Evolutionary conservation across 768 basidiomycete species (phyloP).

Genomic region (Tylopilus subfusipes): DNA sequence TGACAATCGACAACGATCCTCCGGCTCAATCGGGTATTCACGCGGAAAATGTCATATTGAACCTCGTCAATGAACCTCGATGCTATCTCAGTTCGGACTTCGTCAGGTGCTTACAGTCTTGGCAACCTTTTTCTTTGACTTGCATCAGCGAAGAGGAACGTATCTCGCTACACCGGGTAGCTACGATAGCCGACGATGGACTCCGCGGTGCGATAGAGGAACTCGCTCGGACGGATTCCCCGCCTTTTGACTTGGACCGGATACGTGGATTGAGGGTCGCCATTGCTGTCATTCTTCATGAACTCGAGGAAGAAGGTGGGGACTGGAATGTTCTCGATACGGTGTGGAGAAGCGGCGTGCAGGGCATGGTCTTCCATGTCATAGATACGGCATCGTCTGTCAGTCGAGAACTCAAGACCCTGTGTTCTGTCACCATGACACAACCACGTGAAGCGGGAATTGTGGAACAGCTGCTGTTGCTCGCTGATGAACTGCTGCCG

Average conservation of each 20-base stretch:
- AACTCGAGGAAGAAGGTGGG: conserved; percentile 47
- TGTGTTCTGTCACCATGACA: conserved; percentile 45
- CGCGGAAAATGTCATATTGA: conserved; percentile 64
- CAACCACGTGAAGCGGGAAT: conserved; percentile 39
- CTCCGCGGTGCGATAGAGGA: conserved; percentile 61
- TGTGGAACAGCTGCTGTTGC: conserved; percentile 52
- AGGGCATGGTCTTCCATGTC: conserved; percentile 56
- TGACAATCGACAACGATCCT: conserved; percentile 57
- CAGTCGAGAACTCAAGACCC: conserved; percentile 47
- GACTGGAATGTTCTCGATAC: conserved; percentile 54
- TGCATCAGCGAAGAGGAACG: conserved; percentile 61
- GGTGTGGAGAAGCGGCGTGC: conserved; percentile 58
- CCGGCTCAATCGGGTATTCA: conserved; percentile 63
- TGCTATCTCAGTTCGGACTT: conserved; percentile 59
- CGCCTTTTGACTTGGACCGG: conserved; percentile 43
- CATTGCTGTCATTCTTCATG: conserved; percentile 51
- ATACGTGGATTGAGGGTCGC: conserved; percentile 64
- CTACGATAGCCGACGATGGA: conserved; percentile 67
- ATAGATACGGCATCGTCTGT: conserved; percentile 50
- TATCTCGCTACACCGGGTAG: conserved; percentile 55
- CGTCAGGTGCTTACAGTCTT: conserved; percentile 53
- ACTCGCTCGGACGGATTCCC: conserved; percentile 32
- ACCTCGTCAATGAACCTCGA: conserved; percentile 57
- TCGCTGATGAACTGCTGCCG: conserved; percentile 49
- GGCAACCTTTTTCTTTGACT: conserved; percentile 59